Evolutionary conservation across 1,284 basidiomycete species (phyloP).

Genomic region (Fomitopsis pinicola): DNA sequence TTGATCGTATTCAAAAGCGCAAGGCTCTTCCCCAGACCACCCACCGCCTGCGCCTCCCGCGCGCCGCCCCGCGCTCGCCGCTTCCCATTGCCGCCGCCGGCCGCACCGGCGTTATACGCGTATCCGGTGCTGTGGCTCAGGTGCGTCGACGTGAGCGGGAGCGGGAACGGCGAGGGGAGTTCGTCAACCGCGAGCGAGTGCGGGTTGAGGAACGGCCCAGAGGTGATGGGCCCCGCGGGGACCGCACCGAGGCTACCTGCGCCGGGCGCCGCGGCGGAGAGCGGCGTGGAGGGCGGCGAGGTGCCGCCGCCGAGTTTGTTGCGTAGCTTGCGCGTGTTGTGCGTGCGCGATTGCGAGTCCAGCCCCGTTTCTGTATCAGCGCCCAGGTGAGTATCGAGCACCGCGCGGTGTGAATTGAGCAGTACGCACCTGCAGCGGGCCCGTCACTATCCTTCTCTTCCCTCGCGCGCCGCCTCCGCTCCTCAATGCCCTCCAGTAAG

Average conservation of each 20-base stretch:
- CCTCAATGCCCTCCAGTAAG: constrained; percentile 78
- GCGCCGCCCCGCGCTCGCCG: constrained; percentile 56
- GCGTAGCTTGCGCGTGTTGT: constrained; percentile 74
- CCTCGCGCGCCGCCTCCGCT: constrained; percentile 65
- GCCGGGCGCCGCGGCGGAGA: constrained; percentile 25
- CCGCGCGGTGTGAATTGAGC: background rate
- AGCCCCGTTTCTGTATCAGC: constrained; percentile 51
- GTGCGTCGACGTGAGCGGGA: constrained; percentile 54
- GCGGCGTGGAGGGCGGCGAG: constrained; percentile 58
- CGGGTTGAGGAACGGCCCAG: constrained; percentile 68
- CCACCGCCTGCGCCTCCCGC: constrained; percentile 40
- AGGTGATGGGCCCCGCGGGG: constrained; percentile 49
- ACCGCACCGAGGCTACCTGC: constrained; percentile 33
- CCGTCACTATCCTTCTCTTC: constrained; percentile 83
- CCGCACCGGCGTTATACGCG: constrained; percentile 31
- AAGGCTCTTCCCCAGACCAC: constrained; percentile 66
- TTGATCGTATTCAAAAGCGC: constrained; percentile 48
- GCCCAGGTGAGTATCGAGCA: constrained; percentile 1
- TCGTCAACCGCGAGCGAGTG: constrained; percentile 79
- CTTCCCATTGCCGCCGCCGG: constrained; percentile 41
- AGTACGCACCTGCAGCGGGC: constrained; percentile 49
- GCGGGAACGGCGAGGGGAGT: constrained; percentile 75
- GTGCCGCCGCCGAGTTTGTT: constrained; percentile 63
- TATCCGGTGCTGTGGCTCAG: constrained; percentile 30
- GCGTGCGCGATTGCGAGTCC: constrained; percentile 71